Conservation (phyloP, 371 early-diverging fungal genomes). For the Funneliformis caledonium region DNA sequence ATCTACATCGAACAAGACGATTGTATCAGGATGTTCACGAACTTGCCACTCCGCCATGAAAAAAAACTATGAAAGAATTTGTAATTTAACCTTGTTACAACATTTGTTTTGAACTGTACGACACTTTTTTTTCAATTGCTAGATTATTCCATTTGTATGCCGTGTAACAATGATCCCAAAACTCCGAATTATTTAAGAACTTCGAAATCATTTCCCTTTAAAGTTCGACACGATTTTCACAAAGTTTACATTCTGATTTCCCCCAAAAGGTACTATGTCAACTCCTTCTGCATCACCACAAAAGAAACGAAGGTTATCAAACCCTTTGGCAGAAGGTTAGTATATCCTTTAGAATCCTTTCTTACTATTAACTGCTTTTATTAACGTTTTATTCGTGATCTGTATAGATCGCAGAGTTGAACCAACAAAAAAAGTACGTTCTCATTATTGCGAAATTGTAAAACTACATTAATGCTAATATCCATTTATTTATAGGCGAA, state of each 20-base stretch:
- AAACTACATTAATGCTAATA: neutral
- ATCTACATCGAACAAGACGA: conserved; percentile 99
- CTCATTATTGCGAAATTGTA: neutral
- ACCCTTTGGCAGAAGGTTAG: conserved; percentile 6
- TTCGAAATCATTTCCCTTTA: too few species aligned
- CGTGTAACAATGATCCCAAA: too few species aligned
- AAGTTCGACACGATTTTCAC: too few species aligned
- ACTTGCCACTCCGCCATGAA: conserved; percentile 51
- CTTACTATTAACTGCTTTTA: neutral
- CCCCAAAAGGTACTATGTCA: neutral
- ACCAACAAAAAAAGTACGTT: neutral
- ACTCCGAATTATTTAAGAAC: too few species aligned
- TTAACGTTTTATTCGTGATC: neutral
- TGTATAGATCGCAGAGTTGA: neutral
- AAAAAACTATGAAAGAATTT: neutral
- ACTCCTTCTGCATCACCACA: neutral
- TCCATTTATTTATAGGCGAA: neutral
- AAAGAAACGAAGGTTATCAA: conserved; percentile 25
- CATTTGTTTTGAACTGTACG: too few species aligned
- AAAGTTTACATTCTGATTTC: neutral
- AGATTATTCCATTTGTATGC: too few species aligned
- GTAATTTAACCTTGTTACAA: too few species aligned
- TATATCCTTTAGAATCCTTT: neutral
- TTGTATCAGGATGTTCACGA: conserved; percentile 77
- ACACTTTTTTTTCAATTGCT: too few species aligned